Evolutionary conservation across 495 filamentous ascomycete genomes (phyloP), one percentile per base, ranked within the genome.

Genomic region (Aspergillus baeticus): DNA sequence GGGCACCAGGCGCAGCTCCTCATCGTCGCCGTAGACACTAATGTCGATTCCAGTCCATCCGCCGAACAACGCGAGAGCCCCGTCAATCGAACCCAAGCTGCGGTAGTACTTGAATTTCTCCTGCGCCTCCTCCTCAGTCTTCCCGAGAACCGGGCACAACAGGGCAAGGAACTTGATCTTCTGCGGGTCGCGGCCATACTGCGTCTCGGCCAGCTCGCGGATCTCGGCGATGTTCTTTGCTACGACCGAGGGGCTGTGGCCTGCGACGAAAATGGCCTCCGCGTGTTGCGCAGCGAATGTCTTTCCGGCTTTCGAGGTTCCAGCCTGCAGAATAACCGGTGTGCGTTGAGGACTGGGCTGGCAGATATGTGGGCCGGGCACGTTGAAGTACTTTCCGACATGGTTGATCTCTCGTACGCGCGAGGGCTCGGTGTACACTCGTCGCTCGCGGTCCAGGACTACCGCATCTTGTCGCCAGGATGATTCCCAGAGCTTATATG

Each of bases 401-500:
- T 89, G 87, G 69, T 88, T 82, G 69, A 90, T 88, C 54, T 81
- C 62, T 3, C 84, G 71, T 1, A 89, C 79, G 6, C 76, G 74
- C 4, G 74, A 60, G 1, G 86, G 85, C 26, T 85, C 79, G 4
- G 81, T 82, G 71, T 86, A 87, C 54, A 85, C 70, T 2, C 80
- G 80, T 10, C 64, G 69, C 47, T 77, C 63, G 37, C 77, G 76
- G 57, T 88, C 80, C 5, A 78, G 77, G 18, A 79, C 66, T 0
- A 89, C 81, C 37, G 87, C 85, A 55, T 89, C 86, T 52, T 82
- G 77, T 6, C 84, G 76, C 86, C 86, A 89, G 10, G 84, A 88
- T 15, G 83, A 84, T 59, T 88, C 81, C 69, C 81, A 81, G 2
- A 90, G 79, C 61, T 87, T 88, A 75, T 89, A 89, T 52, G 87